Evolutionary conservation across 176 grass and related monocot genomes (phyloP), one percentile per base, ranked within the genome.

Genomic region (Ampelocalamus luodianensis): DNA sequence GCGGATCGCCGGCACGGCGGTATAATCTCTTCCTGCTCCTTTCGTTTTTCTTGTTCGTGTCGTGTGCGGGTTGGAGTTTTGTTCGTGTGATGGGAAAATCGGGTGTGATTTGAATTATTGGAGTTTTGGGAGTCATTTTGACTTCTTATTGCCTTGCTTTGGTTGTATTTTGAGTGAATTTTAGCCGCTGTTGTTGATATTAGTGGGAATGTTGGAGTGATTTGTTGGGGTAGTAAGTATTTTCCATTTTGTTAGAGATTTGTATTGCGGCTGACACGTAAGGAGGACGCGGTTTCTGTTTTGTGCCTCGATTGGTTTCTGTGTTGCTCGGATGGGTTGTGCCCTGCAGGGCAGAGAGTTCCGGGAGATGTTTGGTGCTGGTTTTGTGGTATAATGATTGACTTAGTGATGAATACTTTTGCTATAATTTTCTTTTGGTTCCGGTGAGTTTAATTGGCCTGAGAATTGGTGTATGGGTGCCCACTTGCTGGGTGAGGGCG

Each of bases 1-100:
- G 71, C 59, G 71, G 85, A 89, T 62, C 82, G 77, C 72, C 72
- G 71, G 15, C 37, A 60, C 36, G 72, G 81, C 6, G 76, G 85
- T 89, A 92, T 86, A 49, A 38, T 49, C 51, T 68, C 50, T 77
- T 76, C 26, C 10, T 69, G 18, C n/a, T 50, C 15, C 55, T 22
- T 23, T 2, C 22, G 10, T 53, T 46, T 71, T 55, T 4, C 22
- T 39, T 17, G 45, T 36, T 10, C 12, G 18, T 63, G 34, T 22
- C 7, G 61, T 26, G 58, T 42, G 72, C 23, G 10, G 20, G 7
- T 24, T 50, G 69, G 6, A 17, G 9, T 24, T 46, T 71, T 62
- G 56, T 78, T 78, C 17, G 1, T 32, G 10, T 3, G 72, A 66
- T 55, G 42, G 36, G 49, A 3, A 38, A 77, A 48, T 72, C 42